These are phyloP conservation scores for Marchantia paleacea DNA, from an alignment of 225 moss, liverwort and hornwort genomes.

Conservation along the genomic window DNA sequence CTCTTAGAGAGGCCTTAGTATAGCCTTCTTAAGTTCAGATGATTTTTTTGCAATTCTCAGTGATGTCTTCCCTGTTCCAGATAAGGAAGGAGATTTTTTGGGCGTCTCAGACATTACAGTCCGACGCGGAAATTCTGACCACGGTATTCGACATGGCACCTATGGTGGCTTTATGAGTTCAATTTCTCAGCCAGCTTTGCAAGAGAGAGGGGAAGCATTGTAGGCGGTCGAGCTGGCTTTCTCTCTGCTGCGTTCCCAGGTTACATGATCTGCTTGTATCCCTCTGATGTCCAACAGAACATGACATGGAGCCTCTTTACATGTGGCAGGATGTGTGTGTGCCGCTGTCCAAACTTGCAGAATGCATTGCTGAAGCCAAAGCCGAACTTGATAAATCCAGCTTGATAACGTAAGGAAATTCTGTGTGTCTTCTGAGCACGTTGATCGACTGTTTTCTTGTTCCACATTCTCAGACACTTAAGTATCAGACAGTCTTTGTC, in stretches of 20 bases:
- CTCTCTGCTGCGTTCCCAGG: not conserved
- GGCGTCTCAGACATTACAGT: conserved; percentile 56
- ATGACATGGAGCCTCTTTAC: not conserved
- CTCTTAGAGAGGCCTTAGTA: too few species aligned
- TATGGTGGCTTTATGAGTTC: not conserved
- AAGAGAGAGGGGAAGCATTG: too few species aligned
- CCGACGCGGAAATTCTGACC: conserved; percentile 64
- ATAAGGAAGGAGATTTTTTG: conserved; percentile 96
- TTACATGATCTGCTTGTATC: not conserved
- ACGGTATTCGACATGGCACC: conserved; percentile 52
- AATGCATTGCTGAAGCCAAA: conserved; percentile 78
- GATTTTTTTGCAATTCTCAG: not conserved
- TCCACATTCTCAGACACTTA: too few species aligned
- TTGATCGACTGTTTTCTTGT: too few species aligned
- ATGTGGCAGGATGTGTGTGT: conserved; percentile 90
- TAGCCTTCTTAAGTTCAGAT: too few species aligned
- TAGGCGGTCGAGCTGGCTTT: not conserved
- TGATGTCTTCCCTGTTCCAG: conserved; percentile 39
- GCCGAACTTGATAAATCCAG: conserved; percentile 63
- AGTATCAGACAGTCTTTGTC: too few species aligned
- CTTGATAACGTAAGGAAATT: conserved; percentile 48
- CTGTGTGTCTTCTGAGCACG: too few species aligned
- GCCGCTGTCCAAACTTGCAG: conserved; percentile 90
- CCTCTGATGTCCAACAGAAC: not conserved
- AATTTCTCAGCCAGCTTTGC: not conserved